Base-by-base conservation (phyloP, 345 rosid genomes). In the Citrus trifoliata region DNA sequence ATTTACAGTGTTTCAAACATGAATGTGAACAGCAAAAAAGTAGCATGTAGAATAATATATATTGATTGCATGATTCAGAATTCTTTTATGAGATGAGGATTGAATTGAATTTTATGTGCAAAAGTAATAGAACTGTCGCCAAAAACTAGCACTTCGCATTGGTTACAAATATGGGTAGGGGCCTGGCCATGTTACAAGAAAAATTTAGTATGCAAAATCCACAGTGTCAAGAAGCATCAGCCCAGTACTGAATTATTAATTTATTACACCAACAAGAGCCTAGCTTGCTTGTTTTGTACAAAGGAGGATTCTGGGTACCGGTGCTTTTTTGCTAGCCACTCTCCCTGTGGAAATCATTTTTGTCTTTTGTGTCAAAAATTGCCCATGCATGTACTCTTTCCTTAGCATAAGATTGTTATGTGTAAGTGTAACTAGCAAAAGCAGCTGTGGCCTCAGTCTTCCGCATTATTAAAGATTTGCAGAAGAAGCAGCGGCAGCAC, bases 351-450 rank as follows among this genome's bases (percentile, higher is more conserved):
- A 79, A 56, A 87, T 81, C 24, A 24, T 59, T 81, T n/a, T 72
- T 83, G 85, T 82, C 79, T 75, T 58, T 10, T 79, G 75, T 79
- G 78, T 51, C 32, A 76, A 71, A 46, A 68, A 59, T 77, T 64
- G 70, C 53, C 76, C 6, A 27, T 58, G 77, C 55, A 60, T 46
- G 51, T 3, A 46, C 51, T 3, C 70, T 10, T 58, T 62, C 19
- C 6, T 35, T 66, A 60, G 37, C 83, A 82, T 66, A 16, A 53
- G 58, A 53, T 53, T 53, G 58, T 53, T 53, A 53, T 53, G 58
- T 53, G 22, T 19, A 35, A 56, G 38, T 40, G 4, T 62, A 69
- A 74, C 16, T 5, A 73, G 63, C 40, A 71, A 71, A 58, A 35
- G 51, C n/a, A 53, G 63, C 70, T 38, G 75, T 19, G 78, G 59